Conservation (phyloP, 129 eudicot species). For the Glebionis coronaria region DNA sequence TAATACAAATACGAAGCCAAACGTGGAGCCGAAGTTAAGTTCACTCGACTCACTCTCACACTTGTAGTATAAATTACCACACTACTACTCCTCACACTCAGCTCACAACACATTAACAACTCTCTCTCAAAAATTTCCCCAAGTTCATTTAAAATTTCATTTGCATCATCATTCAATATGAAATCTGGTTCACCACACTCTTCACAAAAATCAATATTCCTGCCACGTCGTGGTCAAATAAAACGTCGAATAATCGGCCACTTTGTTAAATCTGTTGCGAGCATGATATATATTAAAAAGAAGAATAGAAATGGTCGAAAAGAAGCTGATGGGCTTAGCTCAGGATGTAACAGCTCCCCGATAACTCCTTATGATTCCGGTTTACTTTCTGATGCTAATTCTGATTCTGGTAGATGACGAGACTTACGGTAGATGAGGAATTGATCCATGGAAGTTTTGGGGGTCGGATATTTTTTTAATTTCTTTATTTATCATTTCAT, state of each 20-base stretch:
- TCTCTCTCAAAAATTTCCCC: background rate
- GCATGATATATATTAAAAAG: background rate
- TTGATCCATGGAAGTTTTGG: background rate
- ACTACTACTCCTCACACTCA: background rate
- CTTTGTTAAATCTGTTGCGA: slow-evolving; percentile 12
- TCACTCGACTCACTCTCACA: background rate
- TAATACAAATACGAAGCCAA: background rate
- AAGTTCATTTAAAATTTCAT: slow-evolving; percentile 1
- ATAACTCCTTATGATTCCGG: slow-evolving; percentile 1
- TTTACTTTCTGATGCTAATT: slow-evolving; percentile 9
- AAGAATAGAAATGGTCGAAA: background rate
- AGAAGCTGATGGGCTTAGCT: slow-evolving; percentile 2
- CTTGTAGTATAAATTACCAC: background rate
- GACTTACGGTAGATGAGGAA: background rate
- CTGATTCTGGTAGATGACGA: slow-evolving; percentile 18
- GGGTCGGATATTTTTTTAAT: background rate
- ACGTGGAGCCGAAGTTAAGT: slow-evolving; percentile 5
- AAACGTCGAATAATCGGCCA: slow-evolving; percentile 14
- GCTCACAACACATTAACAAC: background rate
- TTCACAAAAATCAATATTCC: slow-evolving; percentile 7
- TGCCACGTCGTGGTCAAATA: slow-evolving; percentile 21
- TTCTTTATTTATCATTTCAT: background rate
- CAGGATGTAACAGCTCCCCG: background rate
- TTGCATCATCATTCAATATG: slow-evolving; percentile 16
- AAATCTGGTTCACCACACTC: background rate